Evolutionary conservation across 495 filamentous ascomycete species (phyloP), one percentile per base, ranked within the genome.

Genomic region (Amphirosellinia nigrospora): DNA sequence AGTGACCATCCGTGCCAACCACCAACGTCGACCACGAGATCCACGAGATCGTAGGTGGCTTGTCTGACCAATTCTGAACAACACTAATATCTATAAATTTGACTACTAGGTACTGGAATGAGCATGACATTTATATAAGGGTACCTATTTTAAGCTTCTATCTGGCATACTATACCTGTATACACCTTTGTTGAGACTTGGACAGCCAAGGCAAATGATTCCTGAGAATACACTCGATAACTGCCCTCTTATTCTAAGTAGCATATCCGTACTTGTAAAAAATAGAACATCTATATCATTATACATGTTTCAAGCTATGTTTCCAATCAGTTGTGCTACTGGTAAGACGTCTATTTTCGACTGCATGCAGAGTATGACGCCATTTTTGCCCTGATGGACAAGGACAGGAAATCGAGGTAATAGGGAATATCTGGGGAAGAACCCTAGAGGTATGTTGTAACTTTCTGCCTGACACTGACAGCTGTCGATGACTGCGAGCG

Each of bases 31-130:
- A n/a, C 59, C 59, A 45, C 59, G 59, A 45, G 59, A 45, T 32
- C 59, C 59, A 45, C 59, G 59, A 45, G 59, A 45, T 32, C 59
- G n/a, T 19, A n/a, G 38, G 16, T 30, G 59, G 59, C 59, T 62
- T 62, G 15, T 60, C 58, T 38, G 32, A 41, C 36, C 11, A 26
- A 26, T 26, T 28, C 34, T n/a, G 15, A 26, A 60, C 21, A 26
- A n/a, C 36, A 36, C 1, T 56, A 34, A 2, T 32, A 58, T 58
- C 4, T 21, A 36, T 58, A 34, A n/a, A n/a, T n/a, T n/a, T n/a
- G n/a, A n/a, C n/a, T n/a, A n/a, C n/a, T n/a, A n/a, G n/a, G n/a
- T n/a, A n/a, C n/a, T n/a, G n/a, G n/a, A n/a, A n/a, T n/a, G n/a
- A n/a, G n/a, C n/a, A n/a, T n/a, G n/a, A n/a, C n/a, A n/a, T n/a